Evolutionary conservation across 805 yeast genomes (phyloP).

Genomic region (Sporopachydermia lactativora): DNA sequence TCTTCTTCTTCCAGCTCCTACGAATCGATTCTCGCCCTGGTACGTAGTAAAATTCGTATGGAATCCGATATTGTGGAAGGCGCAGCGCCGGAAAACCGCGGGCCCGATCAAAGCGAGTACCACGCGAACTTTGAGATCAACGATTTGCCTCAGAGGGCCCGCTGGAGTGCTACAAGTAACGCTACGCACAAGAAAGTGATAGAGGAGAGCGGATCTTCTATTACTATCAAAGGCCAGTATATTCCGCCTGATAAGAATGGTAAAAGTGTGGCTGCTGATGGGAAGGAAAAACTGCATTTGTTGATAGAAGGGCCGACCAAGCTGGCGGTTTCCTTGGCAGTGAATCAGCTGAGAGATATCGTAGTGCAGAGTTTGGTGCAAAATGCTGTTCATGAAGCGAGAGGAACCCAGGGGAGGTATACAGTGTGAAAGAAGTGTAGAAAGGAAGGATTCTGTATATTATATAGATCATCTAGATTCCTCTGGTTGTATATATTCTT

Average conservation of each 20-base stretch:
- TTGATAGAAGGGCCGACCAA: conserved; percentile 65
- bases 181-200: conserved; percentile 48
- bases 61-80: conserved; percentile 30
- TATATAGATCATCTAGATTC: too few species aligned
- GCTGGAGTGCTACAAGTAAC: conserved; percentile 66
- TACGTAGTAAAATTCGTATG: conserved; percentile 8
- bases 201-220: conserved; percentile 59
- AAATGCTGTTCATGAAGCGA: conserved; percentile 30
- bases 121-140: conserved; percentile 66
- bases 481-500: too few species aligned
- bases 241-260: conserved; percentile 34
- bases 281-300: conserved; percentile 64
- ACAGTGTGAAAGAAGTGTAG: conserved; percentile 28
- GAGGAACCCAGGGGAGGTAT: conserved; percentile 33
- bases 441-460: too few species aligned
- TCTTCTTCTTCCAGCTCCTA: too few species aligned
- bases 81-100: conserved; percentile 35
- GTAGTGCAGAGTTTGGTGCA: conserved; percentile 43
- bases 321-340: conserved; percentile 42
- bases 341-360: conserved; percentile 36
- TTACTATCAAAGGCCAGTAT: conserved; percentile 71
- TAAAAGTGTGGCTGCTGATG: conserved; percentile 33
- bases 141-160: conserved; percentile 67
- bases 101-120: conserved; percentile 40
- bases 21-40: conserved; percentile 5